phyloP scores from a whole-genome alignment of 192 early-diverging fungal species.

The Rhizophagus sp. region DNA sequence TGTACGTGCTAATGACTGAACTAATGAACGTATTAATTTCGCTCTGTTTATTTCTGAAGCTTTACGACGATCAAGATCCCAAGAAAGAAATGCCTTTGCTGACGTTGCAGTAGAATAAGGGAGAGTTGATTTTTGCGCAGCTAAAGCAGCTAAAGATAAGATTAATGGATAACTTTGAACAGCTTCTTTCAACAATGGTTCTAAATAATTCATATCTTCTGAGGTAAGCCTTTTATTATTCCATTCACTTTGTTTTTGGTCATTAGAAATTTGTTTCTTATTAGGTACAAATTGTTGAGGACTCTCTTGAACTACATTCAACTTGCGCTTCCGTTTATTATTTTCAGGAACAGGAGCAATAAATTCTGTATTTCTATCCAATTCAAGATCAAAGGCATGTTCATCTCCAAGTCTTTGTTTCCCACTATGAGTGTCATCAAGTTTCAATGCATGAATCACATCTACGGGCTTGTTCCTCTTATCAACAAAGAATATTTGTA shows the following conservation, averaged over 20 bases:
- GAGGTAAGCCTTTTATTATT: not conserved
- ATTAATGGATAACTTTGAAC: slow-evolving; percentile 34
- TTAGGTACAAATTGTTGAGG: not conserved
- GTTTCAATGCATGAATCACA: slow-evolving; percentile 76
- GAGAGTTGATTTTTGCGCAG: slow-evolving; percentile 10
- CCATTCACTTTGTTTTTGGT: not conserved
- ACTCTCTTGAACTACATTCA: not conserved
- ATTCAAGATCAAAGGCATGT: slow-evolving; percentile 74
- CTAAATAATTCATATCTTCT: slow-evolving; percentile 14
- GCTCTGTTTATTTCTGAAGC: slow-evolving; percentile 57
- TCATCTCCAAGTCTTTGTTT: slow-evolving; percentile 72
- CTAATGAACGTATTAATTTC: slow-evolving; percentile 34
- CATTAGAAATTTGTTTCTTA: slow-evolving; percentile 2
- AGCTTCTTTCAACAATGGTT: slow-evolving; percentile 20
- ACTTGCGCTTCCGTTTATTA: not conserved
- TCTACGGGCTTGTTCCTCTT: slow-evolving; percentile 82
- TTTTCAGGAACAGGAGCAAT: slow-evolving; percentile 25
- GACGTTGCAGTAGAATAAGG: slow-evolving; percentile 46
- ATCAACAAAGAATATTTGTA: slow-evolving; percentile 83
- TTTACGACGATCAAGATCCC: slow-evolving; percentile 49
- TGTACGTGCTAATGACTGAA: slow-evolving; percentile 31
- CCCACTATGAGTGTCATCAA: slow-evolving; percentile 75
- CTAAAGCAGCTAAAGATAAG: not conserved
- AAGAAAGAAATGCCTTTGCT: slow-evolving; percentile 38
- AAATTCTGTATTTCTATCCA: slow-evolving; percentile 82